Evolutionary conservation across 306 rosid genomes (phyloP).

Genomic region (Elaeagnus macrophylla): DNA sequence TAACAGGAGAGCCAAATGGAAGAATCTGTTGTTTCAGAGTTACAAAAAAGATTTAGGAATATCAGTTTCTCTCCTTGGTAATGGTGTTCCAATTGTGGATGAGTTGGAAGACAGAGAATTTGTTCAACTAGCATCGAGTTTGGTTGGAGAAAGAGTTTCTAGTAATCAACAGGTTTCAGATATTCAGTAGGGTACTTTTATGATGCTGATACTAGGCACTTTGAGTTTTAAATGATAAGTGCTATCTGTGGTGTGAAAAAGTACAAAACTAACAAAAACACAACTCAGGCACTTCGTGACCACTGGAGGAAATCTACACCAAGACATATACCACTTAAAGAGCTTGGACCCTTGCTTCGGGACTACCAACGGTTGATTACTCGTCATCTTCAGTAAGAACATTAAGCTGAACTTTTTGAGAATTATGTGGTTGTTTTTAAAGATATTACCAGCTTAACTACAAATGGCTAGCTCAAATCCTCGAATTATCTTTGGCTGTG

Average conservation of each 20-base stretch:
- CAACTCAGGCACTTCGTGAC: conserved; percentile 58
- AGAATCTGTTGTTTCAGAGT: conserved; percentile 52
- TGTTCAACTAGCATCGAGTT: conserved; percentile 55
- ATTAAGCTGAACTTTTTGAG: conserved; percentile 5
- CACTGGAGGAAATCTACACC: conserved; percentile 73
- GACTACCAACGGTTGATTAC: conserved; percentile 68
- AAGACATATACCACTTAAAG: conserved; percentile 54
- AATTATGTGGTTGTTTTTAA: background rate
- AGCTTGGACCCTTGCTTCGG: conserved; percentile 86
- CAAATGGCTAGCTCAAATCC: no score
- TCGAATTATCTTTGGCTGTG: no score
- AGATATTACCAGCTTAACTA: no score
- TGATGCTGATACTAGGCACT: conserved; percentile 2
- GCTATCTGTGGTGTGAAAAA: background rate
- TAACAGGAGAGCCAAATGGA: conserved; percentile 50
- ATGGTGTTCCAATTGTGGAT: conserved; percentile 46
- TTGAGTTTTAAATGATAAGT: conserved; percentile 12
- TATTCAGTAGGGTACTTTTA: conserved; percentile 26
- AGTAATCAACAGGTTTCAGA: conserved; percentile 23
- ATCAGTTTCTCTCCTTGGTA: conserved; percentile 43
- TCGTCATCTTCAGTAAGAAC: conserved; percentile 46
- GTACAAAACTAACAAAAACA: no score
- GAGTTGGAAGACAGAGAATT: conserved; percentile 70
- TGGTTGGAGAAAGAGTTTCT: conserved; percentile 42
- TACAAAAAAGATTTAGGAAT: conserved; percentile 57